Conservation (phyloP, 2,329 filamentous ascomycete species). For the Cladophialophora yegresii region DNA sequence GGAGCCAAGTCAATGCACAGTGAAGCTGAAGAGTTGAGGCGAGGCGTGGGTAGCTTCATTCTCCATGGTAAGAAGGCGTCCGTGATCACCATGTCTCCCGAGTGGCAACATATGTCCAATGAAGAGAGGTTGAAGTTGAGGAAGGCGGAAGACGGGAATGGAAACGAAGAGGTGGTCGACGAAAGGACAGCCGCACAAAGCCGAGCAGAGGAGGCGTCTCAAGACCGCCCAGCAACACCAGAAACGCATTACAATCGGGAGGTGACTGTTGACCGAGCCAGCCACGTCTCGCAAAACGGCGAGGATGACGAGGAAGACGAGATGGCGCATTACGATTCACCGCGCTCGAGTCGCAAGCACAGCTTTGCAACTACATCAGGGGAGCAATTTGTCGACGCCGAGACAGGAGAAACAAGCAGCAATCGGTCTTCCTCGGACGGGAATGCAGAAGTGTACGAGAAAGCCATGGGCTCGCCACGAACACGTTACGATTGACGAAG, state of each 20-base stretch:
- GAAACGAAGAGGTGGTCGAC: constrained; percentile 9
- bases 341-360: constrained; percentile 22
- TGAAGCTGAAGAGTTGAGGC: constrained; percentile 70
- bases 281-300: constrained; percentile 10
- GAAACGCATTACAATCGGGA: constrained; percentile 1
- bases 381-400: constrained; percentile 33
- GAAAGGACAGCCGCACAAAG: background rate
- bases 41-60: constrained; percentile 86
- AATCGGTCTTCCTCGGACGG: background rate
- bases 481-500: background rate
- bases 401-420: constrained; percentile 21
- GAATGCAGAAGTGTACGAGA: background rate
- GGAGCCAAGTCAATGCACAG: constrained; percentile 45
- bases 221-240: background rate
- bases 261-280: constrained; percentile 18
- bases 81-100: constrained; percentile 93
- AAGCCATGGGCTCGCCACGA: background rate
- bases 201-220: constrained; percentile 11
- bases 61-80: constrained; percentile 98
- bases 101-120: constrained; percentile 74
- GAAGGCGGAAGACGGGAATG: constrained; percentile 41
- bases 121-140: constrained; percentile 71
- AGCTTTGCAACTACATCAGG: constrained; percentile 29
- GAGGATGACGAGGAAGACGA: constrained; percentile 9
- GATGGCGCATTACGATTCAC: constrained; percentile 18